Base-by-base conservation (phyloP, 2,329 filamentous ascomycete genomes). In the Ophiocordyceps camponoti-rufipedis region DNA sequence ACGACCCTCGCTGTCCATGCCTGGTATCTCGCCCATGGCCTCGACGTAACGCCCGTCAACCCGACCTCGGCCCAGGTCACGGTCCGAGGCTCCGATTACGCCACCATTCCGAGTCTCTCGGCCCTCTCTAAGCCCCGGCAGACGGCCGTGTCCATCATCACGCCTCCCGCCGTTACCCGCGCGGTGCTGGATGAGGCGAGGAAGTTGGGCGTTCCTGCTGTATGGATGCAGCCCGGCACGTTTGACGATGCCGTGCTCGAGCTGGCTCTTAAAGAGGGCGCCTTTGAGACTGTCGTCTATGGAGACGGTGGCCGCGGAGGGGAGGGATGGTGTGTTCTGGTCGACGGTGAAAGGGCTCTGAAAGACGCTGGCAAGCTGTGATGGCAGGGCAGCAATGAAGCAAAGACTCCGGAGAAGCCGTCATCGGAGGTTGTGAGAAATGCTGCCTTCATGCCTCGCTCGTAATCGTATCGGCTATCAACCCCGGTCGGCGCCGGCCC, bases 161-260 rank as follows among this genome's bases (percentile, higher is more conserved):
- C 91, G 12, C 85, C 85, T 3, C 89, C 91, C 0, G 63, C 71
- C 2, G 78, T 85, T 29, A 94, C 91, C 1, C 71, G 80, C 48
- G 66, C 78, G 55, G 68, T 93, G 8, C 67, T 96, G 39, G 69
- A 78, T 50, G 83, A 94, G 61, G 91, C 89, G 0, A 83, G 80
- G 61, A 68, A 74, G 46, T 69, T 82, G 11, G 80, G 87, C 3
- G 66, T 94, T 41, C 72, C 75, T 16, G 74, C 84, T 28, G 79
- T 94, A 5, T 94, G 85, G 83, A 66, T 96, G 52, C 91, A 96
- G 65, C 91, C 91, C 0, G 91, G 89, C 1, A 88, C 78, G 14
- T 96, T 83, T 58, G 79, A 94, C 58, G 75, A 83, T 44, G 75
- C 78, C 47, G 82, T 86, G 19, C 58, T 94, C 50, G 66, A 72